Evolutionary conservation across 352 stramenopile genomes (phyloP).

Genomic region (Thraustochytrium sp.): DNA sequence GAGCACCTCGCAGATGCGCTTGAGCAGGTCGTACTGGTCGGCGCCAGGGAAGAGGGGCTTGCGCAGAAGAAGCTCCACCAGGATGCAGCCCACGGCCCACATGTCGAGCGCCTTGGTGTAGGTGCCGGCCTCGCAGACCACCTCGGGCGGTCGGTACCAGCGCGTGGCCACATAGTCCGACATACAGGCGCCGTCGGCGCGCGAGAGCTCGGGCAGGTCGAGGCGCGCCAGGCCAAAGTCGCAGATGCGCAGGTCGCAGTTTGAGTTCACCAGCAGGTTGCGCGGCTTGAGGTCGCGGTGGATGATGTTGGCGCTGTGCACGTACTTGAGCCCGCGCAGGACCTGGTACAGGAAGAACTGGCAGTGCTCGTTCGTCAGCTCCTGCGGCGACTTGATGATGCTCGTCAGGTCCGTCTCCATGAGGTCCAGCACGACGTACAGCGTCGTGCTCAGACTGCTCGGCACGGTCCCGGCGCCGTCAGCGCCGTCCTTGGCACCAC

Average conservation of each 20-base stretch:
- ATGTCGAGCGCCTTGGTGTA: slow-evolving; percentile 84
- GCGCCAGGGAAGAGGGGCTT: slow-evolving; percentile 94
- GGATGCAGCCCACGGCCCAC: slow-evolving; percentile 97
- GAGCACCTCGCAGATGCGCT: slow-evolving; percentile 89
- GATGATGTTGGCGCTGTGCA: slow-evolving; percentile 85
- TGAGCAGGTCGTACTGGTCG: slow-evolving; percentile 88
- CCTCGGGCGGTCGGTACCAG: slow-evolving; percentile 81
- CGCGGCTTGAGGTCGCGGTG: slow-evolving; percentile 93
- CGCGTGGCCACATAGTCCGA: slow-evolving; percentile 82
- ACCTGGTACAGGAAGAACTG: slow-evolving; percentile 88
- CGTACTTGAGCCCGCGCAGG: slow-evolving; percentile 72
- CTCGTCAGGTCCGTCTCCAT: slow-evolving; percentile 97
- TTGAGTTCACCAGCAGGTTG: slow-evolving; percentile 91
- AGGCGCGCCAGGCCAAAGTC: slow-evolving; percentile 79
- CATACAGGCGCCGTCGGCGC: slow-evolving; percentile 47
- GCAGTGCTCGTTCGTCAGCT: slow-evolving; percentile 81
- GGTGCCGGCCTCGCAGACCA: slow-evolving; percentile 65
- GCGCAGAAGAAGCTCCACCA: slow-evolving; percentile 93
- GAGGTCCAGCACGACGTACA: slow-evolving; percentile 95
- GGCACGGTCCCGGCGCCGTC: slow-evolving; percentile 59
- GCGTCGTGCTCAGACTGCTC: slow-evolving; percentile 81
- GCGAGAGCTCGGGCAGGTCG: not conserved
- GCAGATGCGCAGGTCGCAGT: slow-evolving; percentile 80
- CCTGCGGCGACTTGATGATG: slow-evolving; percentile 89
- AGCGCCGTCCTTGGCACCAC: too few species aligned